These are phyloP conservation scores for Eimeria praecox DNA, from an alignment of 169 alveolate genomes.

Conservation along the genomic window DNA sequence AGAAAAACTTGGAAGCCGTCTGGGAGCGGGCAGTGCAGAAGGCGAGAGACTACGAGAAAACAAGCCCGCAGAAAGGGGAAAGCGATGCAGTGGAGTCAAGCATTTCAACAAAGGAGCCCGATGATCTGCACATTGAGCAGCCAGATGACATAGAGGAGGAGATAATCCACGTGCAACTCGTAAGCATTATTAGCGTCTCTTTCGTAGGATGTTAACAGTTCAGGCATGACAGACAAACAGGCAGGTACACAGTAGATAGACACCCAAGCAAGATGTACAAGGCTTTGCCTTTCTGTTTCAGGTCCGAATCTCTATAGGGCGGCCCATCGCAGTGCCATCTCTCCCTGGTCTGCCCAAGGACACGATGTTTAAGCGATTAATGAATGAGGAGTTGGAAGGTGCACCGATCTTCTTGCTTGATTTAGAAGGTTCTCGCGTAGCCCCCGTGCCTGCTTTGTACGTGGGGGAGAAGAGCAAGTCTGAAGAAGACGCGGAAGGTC, in stretches of 20 bases:
- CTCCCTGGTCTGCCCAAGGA: constrained; percentile 49
- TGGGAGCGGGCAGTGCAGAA: constrained; percentile 72
- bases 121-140: constrained; percentile 60
- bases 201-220: background rate
- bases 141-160: constrained; percentile 63
- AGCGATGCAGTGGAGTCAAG: background rate
- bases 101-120: constrained; percentile 42
- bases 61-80: background rate
- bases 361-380: background rate
- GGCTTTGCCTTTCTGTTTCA: background rate
- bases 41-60: constrained; percentile 41
- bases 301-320: constrained; percentile 51
- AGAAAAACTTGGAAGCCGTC: constrained; percentile 22
- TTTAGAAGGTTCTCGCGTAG: constrained; percentile 54
- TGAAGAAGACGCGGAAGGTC: constrained; percentile 4
- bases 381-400: constrained; percentile 27
- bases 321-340: constrained; percentile 50
- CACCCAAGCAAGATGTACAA: background rate
- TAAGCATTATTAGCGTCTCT: background rate
- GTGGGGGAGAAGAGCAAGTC: constrained; percentile 9
- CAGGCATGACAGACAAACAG: background rate
- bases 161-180: constrained; percentile 40
- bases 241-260: background rate
- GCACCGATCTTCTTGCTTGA: constrained; percentile 47
- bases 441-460: constrained; percentile 45